Conservation (phyloP, 139 green algal species). For the Chlorella vulgaris region DNA sequence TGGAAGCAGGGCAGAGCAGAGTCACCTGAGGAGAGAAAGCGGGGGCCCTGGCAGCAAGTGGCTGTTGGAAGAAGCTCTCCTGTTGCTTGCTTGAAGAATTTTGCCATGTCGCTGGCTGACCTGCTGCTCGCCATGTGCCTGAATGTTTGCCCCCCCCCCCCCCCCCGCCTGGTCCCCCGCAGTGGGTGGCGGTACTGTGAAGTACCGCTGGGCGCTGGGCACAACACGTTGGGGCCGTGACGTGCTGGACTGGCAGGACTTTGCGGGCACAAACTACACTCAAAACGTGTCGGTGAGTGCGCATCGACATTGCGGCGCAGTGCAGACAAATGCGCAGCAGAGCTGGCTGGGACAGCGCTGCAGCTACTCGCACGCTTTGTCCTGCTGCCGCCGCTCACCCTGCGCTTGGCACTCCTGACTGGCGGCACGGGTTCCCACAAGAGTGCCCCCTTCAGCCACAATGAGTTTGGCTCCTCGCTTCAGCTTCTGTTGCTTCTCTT, state of each 20-base stretch:
- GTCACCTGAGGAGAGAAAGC: too few species aligned
- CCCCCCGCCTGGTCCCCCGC: background rate
- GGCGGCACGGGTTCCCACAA: background rate
- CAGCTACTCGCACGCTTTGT: background rate
- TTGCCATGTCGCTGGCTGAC: too few species aligned
- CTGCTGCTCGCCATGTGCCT: too few species aligned
- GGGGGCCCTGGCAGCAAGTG: too few species aligned
- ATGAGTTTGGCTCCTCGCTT: background rate
- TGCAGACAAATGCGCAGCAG: background rate
- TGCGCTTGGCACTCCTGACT: too few species aligned
- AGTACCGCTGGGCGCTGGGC: conserved; percentile 63
- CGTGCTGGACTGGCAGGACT: conserved; percentile 46
- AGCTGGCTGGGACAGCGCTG: background rate
- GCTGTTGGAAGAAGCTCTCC: too few species aligned
- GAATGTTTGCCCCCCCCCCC: too few species aligned
- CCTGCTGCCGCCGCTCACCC: too few species aligned
- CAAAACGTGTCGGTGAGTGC: conserved; percentile 13
- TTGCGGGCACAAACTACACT: conserved; percentile 16
- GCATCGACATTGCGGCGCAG: background rate
- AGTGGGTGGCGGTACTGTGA: conserved; percentile 16
- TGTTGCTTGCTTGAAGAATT: too few species aligned
- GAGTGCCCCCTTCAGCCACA: background rate
- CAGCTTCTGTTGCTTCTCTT: too few species aligned
- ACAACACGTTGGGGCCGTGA: conserved; percentile 37
- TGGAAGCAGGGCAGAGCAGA: too few species aligned